Evolutionary conservation across 2,329 filamentous ascomycete species (phyloP).

Genomic region (Clarireedia sp.): DNA sequence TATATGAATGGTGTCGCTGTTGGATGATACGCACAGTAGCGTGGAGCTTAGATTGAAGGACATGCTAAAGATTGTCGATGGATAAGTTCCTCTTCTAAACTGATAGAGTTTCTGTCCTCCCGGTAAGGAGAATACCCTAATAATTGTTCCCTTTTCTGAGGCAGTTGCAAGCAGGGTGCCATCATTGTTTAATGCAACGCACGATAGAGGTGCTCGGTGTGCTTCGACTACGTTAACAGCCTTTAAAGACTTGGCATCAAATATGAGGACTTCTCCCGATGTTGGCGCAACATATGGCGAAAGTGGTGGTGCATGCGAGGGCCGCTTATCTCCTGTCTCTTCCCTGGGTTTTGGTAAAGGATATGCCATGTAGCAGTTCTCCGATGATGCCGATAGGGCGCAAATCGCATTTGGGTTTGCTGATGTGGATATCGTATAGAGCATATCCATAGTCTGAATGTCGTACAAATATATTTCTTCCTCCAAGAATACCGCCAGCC

Average conservation of each 20-base stretch:
- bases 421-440: slow-evolving; percentile 88
- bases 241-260: slow-evolving; percentile 81
- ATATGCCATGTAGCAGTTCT: slow-evolving; percentile 93
- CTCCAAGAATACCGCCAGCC: slow-evolving; percentile 86
- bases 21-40: slow-evolving; percentile 88
- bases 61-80: slow-evolving; percentile 96
- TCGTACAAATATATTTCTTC: slow-evolving; percentile 98
- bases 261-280: slow-evolving; percentile 86
- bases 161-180: slow-evolving; percentile 88
- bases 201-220: slow-evolving; percentile 84
- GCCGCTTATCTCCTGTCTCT: slow-evolving; percentile 47
- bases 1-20: slow-evolving; percentile 92
- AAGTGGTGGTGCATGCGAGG: slow-evolving; percentile 76
- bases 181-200: slow-evolving; percentile 84
- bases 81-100: slow-evolving; percentile 91
- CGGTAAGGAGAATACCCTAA: slow-evolving; percentile 89
- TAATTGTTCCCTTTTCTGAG: slow-evolving; percentile 95
- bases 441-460: slow-evolving; percentile 94
- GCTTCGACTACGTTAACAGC: slow-evolving; percentile 94
- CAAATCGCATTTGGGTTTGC: slow-evolving; percentile 89
- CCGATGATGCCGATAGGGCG: slow-evolving; percentile 85
- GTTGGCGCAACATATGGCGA: slow-evolving; percentile 75
- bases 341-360: slow-evolving; percentile 71
- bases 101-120: slow-evolving; percentile 90
- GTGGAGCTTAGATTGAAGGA: slow-evolving; percentile 95